phyloP scores from a whole-genome alignment of 2,329 filamentous ascomycete species.

The Beauveria asiatica region DNA sequence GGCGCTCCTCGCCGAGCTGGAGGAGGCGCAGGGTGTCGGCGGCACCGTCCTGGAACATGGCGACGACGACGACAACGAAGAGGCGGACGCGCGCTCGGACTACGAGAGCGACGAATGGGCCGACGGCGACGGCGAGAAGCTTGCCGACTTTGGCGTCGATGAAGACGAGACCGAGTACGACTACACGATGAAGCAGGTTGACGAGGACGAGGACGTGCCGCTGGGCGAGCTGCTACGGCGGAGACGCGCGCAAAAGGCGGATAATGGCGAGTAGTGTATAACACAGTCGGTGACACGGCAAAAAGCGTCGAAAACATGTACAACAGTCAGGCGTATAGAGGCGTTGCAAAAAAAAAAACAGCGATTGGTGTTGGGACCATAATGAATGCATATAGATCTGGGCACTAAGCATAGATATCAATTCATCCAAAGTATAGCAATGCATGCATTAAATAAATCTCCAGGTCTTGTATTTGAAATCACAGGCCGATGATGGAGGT shows the following conservation, averaged over 20 bases:
- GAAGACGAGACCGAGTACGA: constrained; percentile 62
- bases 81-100: constrained; percentile 56
- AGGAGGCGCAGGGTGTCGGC: constrained; percentile 49
- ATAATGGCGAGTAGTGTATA: constrained; percentile 19
- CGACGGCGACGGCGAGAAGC: constrained; percentile 65
- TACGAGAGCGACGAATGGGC: constrained; percentile 69
- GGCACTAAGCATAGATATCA: neutral
- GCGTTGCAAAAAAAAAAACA: neutral
- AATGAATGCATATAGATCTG: neutral
- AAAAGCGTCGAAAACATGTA: neutral
- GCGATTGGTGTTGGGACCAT: neutral
- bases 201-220: constrained; percentile 41
- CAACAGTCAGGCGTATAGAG: neutral
- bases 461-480: no score
- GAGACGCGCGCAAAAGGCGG: constrained; percentile 28
- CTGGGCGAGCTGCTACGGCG: constrained; percentile 53
- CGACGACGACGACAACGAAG: constrained; percentile 33
- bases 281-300: neutral
- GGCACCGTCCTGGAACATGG: constrained; percentile 43
- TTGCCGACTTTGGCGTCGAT: constrained; percentile 73
- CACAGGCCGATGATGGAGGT: no score
- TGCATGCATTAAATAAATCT: no score
- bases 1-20: constrained; percentile 39
- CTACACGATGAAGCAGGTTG: constrained; percentile 55
- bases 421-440: no score